phyloP scores from a whole-genome alignment of 495 filamentous ascomycete species.

The Neurospora sp. region DNA sequence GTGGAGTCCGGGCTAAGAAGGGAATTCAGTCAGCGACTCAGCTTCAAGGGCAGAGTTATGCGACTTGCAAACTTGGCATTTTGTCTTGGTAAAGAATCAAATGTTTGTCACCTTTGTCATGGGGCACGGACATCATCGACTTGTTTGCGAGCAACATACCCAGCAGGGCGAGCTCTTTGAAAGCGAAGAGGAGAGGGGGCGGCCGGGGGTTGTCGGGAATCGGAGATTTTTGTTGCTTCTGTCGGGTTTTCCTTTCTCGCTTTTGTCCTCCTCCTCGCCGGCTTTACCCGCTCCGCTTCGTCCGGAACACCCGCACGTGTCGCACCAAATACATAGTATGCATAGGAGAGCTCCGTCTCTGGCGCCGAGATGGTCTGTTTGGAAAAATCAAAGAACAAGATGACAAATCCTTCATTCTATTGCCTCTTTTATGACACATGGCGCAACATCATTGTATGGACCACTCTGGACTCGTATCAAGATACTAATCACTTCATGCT shows the following conservation, averaged over 20 bases:
- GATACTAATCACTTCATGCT: neutral
- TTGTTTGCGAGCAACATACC: neutral
- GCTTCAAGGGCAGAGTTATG: neutral
- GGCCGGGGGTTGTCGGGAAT: neutral
- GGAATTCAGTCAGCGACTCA: neutral
- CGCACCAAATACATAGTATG: neutral
- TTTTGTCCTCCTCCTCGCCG: neutral
- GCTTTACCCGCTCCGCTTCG: neutral
- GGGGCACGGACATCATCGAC: neutral
- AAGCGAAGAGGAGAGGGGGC: neutral
- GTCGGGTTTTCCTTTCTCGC: neutral
- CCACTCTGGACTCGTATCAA: neutral
- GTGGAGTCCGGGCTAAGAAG: neutral
- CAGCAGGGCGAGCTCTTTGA: neutral
- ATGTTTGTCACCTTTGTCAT: neutral
- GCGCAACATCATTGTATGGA: neutral
- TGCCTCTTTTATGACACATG: neutral
- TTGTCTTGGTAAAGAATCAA: neutral
- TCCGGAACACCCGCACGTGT: neutral
- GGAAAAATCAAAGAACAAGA: neutral
- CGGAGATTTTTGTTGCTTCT: neutral
- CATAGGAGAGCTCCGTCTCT: neutral
- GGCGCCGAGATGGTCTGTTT: neutral
- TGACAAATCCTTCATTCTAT: neutral
- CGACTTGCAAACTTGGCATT: neutral